A percentile compares a stretch with the other conserved stretches of the same genome.
Conservation (phyloP, 2,329 filamentous ascomycete species). For the Fusarium chaquense region DNA sequence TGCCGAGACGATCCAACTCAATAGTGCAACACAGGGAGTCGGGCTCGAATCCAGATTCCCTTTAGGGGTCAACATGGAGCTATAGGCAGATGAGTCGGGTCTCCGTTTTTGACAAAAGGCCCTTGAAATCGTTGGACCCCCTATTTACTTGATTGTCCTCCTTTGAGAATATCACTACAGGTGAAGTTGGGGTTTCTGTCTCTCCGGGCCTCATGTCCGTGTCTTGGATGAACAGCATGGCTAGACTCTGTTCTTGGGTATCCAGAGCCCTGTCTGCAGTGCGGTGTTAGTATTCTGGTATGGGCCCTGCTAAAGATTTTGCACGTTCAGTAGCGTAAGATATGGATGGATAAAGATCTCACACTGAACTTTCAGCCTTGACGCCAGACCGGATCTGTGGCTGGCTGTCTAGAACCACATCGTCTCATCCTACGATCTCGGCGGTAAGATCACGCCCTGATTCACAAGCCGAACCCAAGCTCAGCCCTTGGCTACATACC, state of each 20-base stretch:
- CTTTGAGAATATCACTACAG: neutral
- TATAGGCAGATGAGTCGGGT: neutral
- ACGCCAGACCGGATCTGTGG: conserved; percentile 31
- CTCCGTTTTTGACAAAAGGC: neutral
- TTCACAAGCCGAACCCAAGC: conserved; percentile 1
- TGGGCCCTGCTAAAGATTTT: conserved; percentile 12
- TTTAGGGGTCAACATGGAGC: neutral
- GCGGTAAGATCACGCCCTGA: conserved; percentile 8
- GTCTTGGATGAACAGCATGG: conserved; percentile 4
- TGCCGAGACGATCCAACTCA: neutral
- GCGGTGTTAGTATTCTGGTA: neutral
- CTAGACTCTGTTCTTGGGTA: conserved; percentile 1
- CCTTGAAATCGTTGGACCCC: neutral
- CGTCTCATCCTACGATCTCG: conserved; percentile 1
- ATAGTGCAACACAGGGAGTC: neutral
- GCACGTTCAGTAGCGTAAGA: neutral
- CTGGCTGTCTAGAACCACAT: conserved; percentile 20
- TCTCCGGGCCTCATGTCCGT: neutral
- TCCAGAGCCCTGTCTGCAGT: neutral
- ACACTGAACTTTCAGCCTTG: conserved; percentile 19
- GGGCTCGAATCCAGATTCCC: neutral
- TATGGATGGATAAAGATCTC: conserved; percentile 2
- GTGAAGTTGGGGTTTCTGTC: conserved; percentile 1
- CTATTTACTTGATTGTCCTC: neutral
- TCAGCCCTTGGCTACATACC: neutral